Evolutionary conservation across 345 rosid genomes (phyloP).

Genomic region (Aquilaria malaccensis): DNA sequence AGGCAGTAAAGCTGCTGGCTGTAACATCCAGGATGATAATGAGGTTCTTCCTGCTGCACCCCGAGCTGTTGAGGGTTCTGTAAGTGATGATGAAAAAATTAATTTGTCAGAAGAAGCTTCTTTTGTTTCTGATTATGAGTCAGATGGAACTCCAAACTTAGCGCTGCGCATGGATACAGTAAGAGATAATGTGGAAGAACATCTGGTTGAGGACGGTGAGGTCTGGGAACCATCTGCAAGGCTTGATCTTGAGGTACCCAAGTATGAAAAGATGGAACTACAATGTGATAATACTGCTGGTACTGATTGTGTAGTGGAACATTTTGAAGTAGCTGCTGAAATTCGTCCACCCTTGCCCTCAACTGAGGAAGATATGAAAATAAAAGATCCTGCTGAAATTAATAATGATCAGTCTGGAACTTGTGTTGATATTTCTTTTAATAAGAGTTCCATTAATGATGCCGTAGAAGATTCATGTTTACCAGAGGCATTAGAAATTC

Average conservation of each 20-base stretch:
- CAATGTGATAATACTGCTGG: conserved; percentile 16
- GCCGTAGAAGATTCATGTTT: conserved; percentile 19
- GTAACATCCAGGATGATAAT: conserved; percentile 3
- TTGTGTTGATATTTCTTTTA: conserved; percentile 16
- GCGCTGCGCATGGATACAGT: conserved; percentile 30
- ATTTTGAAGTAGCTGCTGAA: conserved; percentile 16
- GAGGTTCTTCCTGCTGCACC: conserved; percentile 15
- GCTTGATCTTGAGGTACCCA: conserved; percentile 17
- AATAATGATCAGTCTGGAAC: conserved; percentile 14
- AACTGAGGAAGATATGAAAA: conserved; percentile 22
- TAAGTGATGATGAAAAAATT: conserved; percentile 51
- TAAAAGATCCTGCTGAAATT: conserved; percentile 24
- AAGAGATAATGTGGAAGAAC: conserved; percentile 27
- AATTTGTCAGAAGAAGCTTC: conserved; percentile 46
- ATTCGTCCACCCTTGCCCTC: conserved; percentile 19
- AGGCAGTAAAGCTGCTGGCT: conserved; percentile 18
- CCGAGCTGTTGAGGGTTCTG: conserved; percentile 33
- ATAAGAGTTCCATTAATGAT: conserved; percentile 14
- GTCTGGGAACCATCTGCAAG: conserved; percentile 36
- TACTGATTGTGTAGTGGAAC: conserved; percentile 19
- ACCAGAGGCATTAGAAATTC: conserved; percentile 24
- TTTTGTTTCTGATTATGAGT: conserved; percentile 39
- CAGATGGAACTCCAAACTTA: conserved; percentile 34
- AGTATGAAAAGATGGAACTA: conserved; percentile 15
- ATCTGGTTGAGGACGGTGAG: conserved; percentile 58